Evolutionary conservation across 495 filamentous ascomycete genomes (phyloP), one percentile per base, ranked within the genome.

Genomic region (Hypoxylon fragiforme): DNA sequence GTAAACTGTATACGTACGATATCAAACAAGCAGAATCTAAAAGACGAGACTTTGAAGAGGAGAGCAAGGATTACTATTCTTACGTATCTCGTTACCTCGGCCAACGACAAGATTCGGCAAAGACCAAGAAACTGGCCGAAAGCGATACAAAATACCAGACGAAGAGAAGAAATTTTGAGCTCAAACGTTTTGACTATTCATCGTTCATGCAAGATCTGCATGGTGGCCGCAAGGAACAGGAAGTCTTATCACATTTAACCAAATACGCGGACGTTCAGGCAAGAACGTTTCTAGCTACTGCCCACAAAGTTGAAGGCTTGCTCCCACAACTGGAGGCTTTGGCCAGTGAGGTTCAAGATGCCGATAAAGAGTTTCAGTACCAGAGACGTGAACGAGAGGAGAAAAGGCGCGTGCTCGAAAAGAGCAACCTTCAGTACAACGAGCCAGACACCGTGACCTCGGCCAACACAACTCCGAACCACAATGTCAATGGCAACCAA

Each of bases 181-280:
- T 99, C 31, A 97, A 91, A 72, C 86, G 95, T 7, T 99, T 99
- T 53, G 94, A 99, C 72, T 99, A 99, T 70, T 97, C 91, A 13
- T 95, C 91, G 8, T 99, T 97, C 67, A 96, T 99, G 91, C 92
- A 97, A 54, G 94, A 99, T 74, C 78, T 99, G 8, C 94, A 97
- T 62, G 94, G 94, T 18, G 94, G 94, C 21, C 88, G 94, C 51
- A 97, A 97, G 64, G 95, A 99, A 59, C 94, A 97, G 67, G 94
- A 97, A 67, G 88, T 99, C 15, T 76, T 99, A 16, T 97, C 95
- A 11, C 91, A 96, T 67, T 77, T 99, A 32, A 97, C 94, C 14
- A 92, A 88, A 67, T 99, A 91, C 68, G 94, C 94, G 2, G 91
- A 96, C 67, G 85, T 85, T 4, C 94, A 99, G 68, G 88, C 95